Percentiles rank a stretch among this genome's conserved stretches.
Evolutionary conservation across 805 yeast genomes (phyloP).

Genomic region (Kuraishia piskuri): DNA sequence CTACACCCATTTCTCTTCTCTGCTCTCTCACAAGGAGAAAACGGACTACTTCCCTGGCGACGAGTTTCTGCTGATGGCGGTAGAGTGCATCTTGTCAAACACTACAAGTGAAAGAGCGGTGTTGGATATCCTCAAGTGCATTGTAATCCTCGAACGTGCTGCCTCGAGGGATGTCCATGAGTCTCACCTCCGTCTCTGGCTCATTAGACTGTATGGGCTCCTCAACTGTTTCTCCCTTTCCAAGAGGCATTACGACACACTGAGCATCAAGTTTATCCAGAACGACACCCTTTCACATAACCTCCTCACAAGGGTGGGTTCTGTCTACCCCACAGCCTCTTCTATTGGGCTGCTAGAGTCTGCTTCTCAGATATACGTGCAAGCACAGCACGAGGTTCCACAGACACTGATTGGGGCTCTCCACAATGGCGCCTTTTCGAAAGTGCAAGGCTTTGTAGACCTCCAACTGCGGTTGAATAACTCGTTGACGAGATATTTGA

Average conservation of each 20-base stretch:
- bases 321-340: constrained; percentile 33
- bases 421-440: constrained; percentile 52
- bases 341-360: constrained; percentile 25
- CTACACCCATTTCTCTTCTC: constrained; percentile 29
- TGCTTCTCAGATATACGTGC: constrained; percentile 41
- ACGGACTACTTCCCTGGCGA: constrained; percentile 70
- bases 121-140: constrained; percentile 23
- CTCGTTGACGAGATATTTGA: constrained; percentile 38
- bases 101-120: constrained; percentile 6
- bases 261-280: constrained; percentile 71
- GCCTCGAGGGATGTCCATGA: constrained; percentile 56
- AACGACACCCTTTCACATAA: constrained; percentile 58
- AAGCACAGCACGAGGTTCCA: constrained; percentile 42
- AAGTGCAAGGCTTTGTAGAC: constrained; percentile 56
- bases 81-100: constrained; percentile 24
- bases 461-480: constrained; percentile 42
- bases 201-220: constrained; percentile 50
- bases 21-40: constrained; percentile 31
- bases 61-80: constrained; percentile 52
- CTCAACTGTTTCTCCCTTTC: constrained; percentile 50
- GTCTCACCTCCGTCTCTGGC: constrained; percentile 63
- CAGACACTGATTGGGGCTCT: constrained; percentile 44
- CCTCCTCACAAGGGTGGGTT: constrained; percentile 37
- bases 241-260: constrained; percentile 34
- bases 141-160: constrained; percentile 51